Evolutionary conservation across 139 green algal species (phyloP).

Genomic region (Chlorella ohadii): DNA sequence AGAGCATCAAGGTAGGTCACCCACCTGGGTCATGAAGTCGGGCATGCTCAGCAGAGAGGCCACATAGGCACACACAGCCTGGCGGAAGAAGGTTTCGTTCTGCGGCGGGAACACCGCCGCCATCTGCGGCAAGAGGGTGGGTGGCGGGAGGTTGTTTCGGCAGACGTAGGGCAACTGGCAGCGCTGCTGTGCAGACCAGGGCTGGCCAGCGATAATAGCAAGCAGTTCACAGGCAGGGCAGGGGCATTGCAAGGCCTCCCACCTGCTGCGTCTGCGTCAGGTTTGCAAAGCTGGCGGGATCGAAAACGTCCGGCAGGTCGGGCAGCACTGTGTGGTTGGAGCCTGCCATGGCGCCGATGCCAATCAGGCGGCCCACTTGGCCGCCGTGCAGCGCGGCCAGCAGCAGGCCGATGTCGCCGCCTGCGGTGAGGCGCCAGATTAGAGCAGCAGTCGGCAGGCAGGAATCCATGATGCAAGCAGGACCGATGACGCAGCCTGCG

Average conservation of each 20-base stretch:
- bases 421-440: not conserved
- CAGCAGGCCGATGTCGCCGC: slow-evolving; percentile 6
- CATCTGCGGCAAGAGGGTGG: not conserved
- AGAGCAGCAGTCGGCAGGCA: too few relatives aligned
- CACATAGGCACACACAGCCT: not conserved
- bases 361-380: not conserved
- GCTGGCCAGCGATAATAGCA: not conserved
- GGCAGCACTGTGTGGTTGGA: slow-evolving; percentile 28
- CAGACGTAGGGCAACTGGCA: too few relatives aligned
- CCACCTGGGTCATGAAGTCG: not conserved
- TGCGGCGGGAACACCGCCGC: not conserved
- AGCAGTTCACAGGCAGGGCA: too few relatives aligned
- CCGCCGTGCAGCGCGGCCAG: slow-evolving; percentile 12
- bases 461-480: too few relatives aligned
- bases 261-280: not conserved
- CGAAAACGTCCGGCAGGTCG: slow-evolving; percentile 58
- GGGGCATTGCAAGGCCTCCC: not conserved
- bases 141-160: too few relatives aligned
- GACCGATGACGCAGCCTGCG: too few relatives aligned
- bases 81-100: not conserved
- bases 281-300: not conserved
- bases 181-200: not conserved
- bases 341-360: not conserved
- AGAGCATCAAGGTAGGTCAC: too few relatives aligned
- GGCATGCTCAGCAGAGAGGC: not conserved